Evolutionary conservation across 140 eudicot species (phyloP).

Genomic region (Cichorium intybus): DNA sequence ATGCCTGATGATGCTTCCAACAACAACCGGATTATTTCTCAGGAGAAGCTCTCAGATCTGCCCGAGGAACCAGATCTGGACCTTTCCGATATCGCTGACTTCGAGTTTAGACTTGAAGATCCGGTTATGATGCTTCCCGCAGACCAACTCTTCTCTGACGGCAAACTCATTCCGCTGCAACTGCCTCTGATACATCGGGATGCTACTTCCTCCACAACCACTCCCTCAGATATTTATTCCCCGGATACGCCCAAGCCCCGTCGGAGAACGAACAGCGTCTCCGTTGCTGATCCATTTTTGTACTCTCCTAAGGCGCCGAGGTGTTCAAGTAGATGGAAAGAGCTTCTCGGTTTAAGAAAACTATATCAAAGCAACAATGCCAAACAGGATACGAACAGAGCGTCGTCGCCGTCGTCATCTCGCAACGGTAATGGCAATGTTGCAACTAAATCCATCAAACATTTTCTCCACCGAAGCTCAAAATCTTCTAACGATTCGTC

Average conservation of each 20-base stretch:
- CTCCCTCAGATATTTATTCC: conserved; percentile 26
- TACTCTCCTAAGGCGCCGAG: conserved; percentile 89
- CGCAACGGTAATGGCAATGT: not conserved
- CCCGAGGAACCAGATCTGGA: conserved; percentile 40
- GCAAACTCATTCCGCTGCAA: conserved; percentile 71
- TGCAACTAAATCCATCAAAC: conserved; percentile 45
- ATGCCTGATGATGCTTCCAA: conserved; percentile 25
- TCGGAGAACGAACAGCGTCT: conserved; percentile 29
- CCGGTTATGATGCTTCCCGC: conserved; percentile 81
- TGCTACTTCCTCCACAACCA: conserved; percentile 23
- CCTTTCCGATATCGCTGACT: conserved; percentile 58
- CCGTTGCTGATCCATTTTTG: conserved; percentile 52
- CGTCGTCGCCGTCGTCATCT: conserved; percentile 9
- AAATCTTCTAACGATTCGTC: conserved; percentile 53
- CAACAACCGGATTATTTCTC: conserved; percentile 12
- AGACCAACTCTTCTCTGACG: conserved; percentile 82
- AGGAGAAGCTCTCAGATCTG: conserved; percentile 23
- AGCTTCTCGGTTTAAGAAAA: conserved; percentile 73
- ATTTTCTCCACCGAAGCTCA: conserved; percentile 59
- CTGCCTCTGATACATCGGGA: conserved; percentile 44
- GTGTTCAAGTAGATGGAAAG: conserved; percentile 88
- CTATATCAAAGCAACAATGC: conserved; percentile 33
- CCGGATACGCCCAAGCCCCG: conserved; percentile 44
- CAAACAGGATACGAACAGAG: conserved; percentile 42
- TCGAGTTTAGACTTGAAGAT: conserved; percentile 79